Percentiles rank a stretch among this genome's conserved stretches.
These are phyloP conservation scores for Diaporthe humulicola DNA, from an alignment of 2,329 filamentous ascomycete genomes.

Conservation along the genomic window DNA sequence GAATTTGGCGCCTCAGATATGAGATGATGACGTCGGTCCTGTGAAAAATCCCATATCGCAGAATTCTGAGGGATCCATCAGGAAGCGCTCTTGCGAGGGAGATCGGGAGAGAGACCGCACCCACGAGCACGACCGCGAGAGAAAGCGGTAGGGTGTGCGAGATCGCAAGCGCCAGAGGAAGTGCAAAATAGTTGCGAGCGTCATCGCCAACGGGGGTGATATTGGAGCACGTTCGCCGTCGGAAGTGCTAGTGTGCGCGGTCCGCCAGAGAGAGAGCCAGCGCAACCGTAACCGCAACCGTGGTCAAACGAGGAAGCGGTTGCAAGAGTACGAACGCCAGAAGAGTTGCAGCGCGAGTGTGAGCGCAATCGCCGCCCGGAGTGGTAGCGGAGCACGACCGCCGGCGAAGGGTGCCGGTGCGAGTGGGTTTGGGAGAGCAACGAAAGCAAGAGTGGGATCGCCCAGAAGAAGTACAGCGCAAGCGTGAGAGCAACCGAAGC, in stretches of 20 bases:
- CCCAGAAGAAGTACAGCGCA: neutral
- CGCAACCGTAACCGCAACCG: too few relatives aligned
- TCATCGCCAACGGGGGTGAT: too few relatives aligned
- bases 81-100: neutral
- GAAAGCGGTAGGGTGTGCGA: neutral
- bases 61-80: conserved; percentile 7
- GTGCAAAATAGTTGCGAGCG: neutral
- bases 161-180: neutral
- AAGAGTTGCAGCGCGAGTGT: neutral
- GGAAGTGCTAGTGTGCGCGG: neutral
- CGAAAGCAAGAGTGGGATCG: neutral
- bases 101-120: neutral
- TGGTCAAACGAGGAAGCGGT: neutral
- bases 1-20: neutral
- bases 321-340: neutral
- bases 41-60: neutral
- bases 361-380: neutral
- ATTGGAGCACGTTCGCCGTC: neutral
- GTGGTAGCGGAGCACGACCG: too few relatives aligned
- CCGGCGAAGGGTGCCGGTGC: too few relatives aligned
- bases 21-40: neutral
- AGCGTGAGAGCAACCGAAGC: neutral
- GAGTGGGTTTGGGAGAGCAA: too few relatives aligned
- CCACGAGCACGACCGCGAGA: neutral
- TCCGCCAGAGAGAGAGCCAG: neutral